phyloP scores from a whole-genome alignment of 805 yeast genomes.

The Pichia manshurica region DNA sequence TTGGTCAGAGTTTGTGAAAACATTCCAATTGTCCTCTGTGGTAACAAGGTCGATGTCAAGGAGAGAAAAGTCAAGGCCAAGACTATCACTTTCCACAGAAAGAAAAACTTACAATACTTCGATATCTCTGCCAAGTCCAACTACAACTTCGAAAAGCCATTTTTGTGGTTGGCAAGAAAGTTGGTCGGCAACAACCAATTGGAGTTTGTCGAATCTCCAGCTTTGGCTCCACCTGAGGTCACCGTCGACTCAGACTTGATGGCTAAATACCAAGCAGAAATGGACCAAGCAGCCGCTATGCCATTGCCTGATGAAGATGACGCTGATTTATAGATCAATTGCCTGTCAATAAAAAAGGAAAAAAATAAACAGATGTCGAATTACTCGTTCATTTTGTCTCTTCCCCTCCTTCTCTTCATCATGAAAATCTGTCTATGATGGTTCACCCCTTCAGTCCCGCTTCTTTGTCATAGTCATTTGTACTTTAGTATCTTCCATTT shows the following conservation, averaged over 20 bases:
- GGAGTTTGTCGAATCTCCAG: slow-evolving; percentile 99
- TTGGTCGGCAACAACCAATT: slow-evolving; percentile 96
- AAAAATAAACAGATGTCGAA: background rate
- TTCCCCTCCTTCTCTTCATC: no score
- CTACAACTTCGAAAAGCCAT: slow-evolving; percentile 99
- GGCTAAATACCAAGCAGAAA: slow-evolving; percentile 98
- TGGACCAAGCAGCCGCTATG: slow-evolving; percentile 98
- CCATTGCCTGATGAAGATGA: slow-evolving; percentile 99
- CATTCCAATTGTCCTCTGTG: slow-evolving; percentile 98
- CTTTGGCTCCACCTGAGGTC: slow-evolving; percentile 99
- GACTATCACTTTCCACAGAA: slow-evolving; percentile 99
- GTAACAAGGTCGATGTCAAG: slow-evolving; percentile 99
- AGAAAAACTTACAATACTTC: slow-evolving; percentile 99
- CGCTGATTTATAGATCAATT: slow-evolving; percentile 76
- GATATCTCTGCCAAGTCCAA: slow-evolving; percentile 99
- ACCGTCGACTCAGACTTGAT: slow-evolving; percentile 93
- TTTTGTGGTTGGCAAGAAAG: slow-evolving; percentile 99
- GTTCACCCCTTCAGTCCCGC: background rate
- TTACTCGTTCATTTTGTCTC: background rate
- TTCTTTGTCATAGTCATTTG: background rate
- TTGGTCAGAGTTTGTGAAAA: slow-evolving; percentile 99
- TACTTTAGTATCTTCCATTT: slow-evolving; percentile 2
- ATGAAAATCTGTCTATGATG: background rate
- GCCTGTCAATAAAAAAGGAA: no score
- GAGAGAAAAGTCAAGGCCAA: slow-evolving; percentile 99